phyloP scores from a whole-genome alignment of 2,329 filamentous ascomycete genomes.

The Periglandula ipomoeae region DNA sequence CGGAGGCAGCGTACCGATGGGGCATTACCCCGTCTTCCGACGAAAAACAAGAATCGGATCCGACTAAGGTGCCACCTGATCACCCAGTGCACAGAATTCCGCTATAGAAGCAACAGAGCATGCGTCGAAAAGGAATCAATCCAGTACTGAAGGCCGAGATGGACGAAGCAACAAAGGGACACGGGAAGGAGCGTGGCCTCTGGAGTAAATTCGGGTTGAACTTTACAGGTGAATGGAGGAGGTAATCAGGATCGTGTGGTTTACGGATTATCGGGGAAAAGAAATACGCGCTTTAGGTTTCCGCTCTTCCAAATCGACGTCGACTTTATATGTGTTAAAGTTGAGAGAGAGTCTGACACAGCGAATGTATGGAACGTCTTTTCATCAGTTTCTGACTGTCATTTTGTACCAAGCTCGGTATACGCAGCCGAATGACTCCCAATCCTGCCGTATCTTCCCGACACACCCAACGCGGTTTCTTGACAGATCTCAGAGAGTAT shows the following conservation, averaged over 20 bases:
- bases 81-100: conserved; percentile 5
- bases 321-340: too few relatives aligned
- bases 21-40: conserved; percentile 1
- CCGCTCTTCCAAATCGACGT: not conserved
- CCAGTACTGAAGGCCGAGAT: conserved; percentile 6
- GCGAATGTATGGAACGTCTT: too few relatives aligned
- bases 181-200: conserved; percentile 1
- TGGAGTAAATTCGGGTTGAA: conserved; percentile 3
- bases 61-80: not conserved
- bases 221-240: not conserved
- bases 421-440: too few relatives aligned
- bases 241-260: not conserved
- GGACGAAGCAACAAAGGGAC: conserved; percentile 3
- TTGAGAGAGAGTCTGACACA: too few relatives aligned
- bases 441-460: too few relatives aligned
- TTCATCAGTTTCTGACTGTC: too few relatives aligned
- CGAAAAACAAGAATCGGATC: not conserved
- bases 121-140: conserved; percentile 5
- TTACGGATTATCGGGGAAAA: not conserved
- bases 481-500: too few relatives aligned
- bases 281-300: not conserved
- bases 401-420: too few relatives aligned
- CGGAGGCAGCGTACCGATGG: conserved; percentile 3
- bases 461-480: too few relatives aligned
- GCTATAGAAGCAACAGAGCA: conserved; percentile 1